Evolutionary conservation across 2,329 filamentous ascomycete species (phyloP).

Genomic region (Blumeria graminis): DNA sequence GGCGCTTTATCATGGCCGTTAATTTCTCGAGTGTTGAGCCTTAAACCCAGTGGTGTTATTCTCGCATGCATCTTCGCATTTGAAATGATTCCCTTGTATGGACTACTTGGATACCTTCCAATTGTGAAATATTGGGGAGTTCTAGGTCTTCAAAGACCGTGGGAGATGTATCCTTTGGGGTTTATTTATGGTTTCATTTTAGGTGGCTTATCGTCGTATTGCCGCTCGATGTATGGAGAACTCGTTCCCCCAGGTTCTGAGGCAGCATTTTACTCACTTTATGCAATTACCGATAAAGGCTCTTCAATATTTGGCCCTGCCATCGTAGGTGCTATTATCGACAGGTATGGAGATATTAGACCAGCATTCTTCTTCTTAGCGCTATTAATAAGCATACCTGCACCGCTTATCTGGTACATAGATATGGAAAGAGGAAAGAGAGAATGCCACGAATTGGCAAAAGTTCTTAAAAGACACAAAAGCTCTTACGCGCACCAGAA

Average conservation of each 20-base stretch:
- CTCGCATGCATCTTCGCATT: slow-evolving; percentile 78
- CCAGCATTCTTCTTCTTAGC: slow-evolving; percentile 86
- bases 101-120: slow-evolving; percentile 67
- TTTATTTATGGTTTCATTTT: slow-evolving; percentile 83
- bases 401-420: slow-evolving; percentile 65
- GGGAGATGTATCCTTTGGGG: slow-evolving; percentile 90
- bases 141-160: slow-evolving; percentile 70
- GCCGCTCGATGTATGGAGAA: slow-evolving; percentile 76
- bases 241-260: slow-evolving; percentile 86
- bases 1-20: slow-evolving; percentile 80
- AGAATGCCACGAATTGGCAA: slow-evolving; percentile 41
- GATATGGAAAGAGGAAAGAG: slow-evolving; percentile 56
- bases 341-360: slow-evolving; percentile 55
- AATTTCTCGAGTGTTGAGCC: slow-evolving; percentile 42
- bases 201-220: slow-evolving; percentile 80
- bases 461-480: slow-evolving; percentile 30
- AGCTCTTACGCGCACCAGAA: not conserved
- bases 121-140: slow-evolving; percentile 51
- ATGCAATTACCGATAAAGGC: slow-evolving; percentile 94
- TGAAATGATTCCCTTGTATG: slow-evolving; percentile 80
- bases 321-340: slow-evolving; percentile 82
- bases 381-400: slow-evolving; percentile 57
- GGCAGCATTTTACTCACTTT: slow-evolving; percentile 65
- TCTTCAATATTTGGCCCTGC: slow-evolving; percentile 83
- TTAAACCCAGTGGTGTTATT: slow-evolving; percentile 69